phyloP scores from a whole-genome alignment of 2,329 filamentous ascomycete species.

The Diaporthe citrichinensis region DNA sequence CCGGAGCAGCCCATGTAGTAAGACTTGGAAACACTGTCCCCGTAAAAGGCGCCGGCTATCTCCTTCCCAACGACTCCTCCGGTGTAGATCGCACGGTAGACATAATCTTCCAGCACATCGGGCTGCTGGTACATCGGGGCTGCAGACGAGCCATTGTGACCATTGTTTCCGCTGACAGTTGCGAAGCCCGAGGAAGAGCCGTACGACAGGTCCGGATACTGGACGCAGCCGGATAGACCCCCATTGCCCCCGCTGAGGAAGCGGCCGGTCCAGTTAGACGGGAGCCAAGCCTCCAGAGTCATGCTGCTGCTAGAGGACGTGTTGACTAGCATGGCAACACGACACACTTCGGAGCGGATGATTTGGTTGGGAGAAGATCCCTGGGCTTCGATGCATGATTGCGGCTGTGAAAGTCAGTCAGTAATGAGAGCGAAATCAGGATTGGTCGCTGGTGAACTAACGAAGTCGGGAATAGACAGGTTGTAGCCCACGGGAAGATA shows the following conservation, averaged over 20 bases:
- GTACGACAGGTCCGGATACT: conserved; percentile 64
- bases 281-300: conserved; percentile 63
- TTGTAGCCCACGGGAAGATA: not conserved
- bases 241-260: conserved; percentile 64
- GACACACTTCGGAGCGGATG: conserved; percentile 43
- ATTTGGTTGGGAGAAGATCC: not conserved
- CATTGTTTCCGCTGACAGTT: conserved; percentile 63
- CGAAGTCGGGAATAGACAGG: not conserved
- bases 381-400: conserved; percentile 6
- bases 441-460: not conserved
- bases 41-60: conserved; percentile 64
- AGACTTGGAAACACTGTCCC: conserved; percentile 52
- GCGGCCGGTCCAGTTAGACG: conserved; percentile 58
- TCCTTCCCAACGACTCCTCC: conserved; percentile 59
- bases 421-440: not conserved
- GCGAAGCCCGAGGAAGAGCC: conserved; percentile 59
- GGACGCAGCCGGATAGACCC: conserved; percentile 62
- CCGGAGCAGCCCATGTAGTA: conserved; percentile 73
- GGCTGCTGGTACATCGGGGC: conserved; percentile 51
- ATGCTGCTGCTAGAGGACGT: conserved; percentile 58
- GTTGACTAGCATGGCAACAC: conserved; percentile 46
- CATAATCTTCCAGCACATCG: conserved; percentile 54
- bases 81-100: conserved; percentile 57
- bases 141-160: conserved; percentile 60
- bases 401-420: not conserved